Evolutionary conservation across 75 land plant species (phyloP), one percentile per base, ranked within the genome.

Genomic region (Pinus taeda): DNA sequence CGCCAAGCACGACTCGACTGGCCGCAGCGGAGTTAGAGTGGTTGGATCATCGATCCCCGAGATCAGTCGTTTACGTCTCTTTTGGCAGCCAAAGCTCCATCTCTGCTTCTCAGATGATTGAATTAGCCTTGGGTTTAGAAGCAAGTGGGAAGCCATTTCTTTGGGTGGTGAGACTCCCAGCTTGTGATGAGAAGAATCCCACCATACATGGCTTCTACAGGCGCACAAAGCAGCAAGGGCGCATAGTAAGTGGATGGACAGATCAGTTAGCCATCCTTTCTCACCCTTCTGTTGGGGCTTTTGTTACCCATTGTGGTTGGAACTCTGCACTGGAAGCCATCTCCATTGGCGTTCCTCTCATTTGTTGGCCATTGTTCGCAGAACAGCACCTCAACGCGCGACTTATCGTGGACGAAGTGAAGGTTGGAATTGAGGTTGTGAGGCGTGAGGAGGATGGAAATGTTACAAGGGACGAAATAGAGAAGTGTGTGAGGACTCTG

Each of bases 401-500:
- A 59, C 29, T 74, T 15, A 30, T 74, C 33, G 75, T 56, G 57
- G 75, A 74, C 20, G 71, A 69, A 36, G 39, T 36, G 11, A 17
- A 21, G 29, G 26, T 74, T 13, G 75, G 49, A 45, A 45, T 45
- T 45, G 7, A 45, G 49, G 49, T 45, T 6, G 49, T 45, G 49
- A 45, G 5, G 7, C 8, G 49, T 45, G 49, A 45, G 6, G 49
- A 45, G 49, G 49, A 45, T 1, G 6, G 49, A 65, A 4, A 79
- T 9, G 87, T 90, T 73, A 57, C 21, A 45, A 42, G 72, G 67
- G 86, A 78, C 53, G 89, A 83, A 26, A 59, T 93, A 56, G 76
- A 75, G 66, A 75, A 79, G 73, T 59, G 59, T 13, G 89, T 89
- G 82, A 85, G 67, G 61, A 81, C 57, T 39, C 61, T 93, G 26